phyloP scores from a whole-genome alignment of 805 yeast species.

The Scheffersomyces coipomensis region DNA sequence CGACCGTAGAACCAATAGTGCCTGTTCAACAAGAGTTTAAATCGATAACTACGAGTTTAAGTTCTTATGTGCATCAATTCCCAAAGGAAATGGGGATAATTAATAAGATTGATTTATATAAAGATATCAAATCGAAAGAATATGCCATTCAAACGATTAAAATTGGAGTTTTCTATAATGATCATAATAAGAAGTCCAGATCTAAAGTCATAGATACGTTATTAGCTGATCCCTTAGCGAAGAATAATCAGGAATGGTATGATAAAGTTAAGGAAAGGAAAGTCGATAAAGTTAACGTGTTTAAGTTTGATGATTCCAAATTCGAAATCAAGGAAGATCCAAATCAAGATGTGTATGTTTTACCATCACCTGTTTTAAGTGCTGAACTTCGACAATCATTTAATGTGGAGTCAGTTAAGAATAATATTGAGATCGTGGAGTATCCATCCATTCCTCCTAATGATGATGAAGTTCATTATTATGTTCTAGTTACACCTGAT shows the following conservation, averaged over 20 bases:
- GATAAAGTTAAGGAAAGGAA: constrained; percentile 19
- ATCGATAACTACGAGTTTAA: neutral
- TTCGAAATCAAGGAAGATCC: neutral
- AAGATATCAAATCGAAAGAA: constrained; percentile 1
- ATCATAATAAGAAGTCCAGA: constrained; percentile 12
- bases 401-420: neutral
- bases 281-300: constrained; percentile 15
- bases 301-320: constrained; percentile 9
- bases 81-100: constrained; percentile 6
- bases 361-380: constrained; percentile 9
- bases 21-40: too few relatives aligned
- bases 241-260: constrained; percentile 30
- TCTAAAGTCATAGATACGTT: constrained; percentile 35
- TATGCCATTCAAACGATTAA: constrained; percentile 13
- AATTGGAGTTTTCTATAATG: constrained; percentile 35
- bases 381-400: constrained; percentile 4
- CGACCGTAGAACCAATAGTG: too few relatives aligned
- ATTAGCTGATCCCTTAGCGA: constrained; percentile 41
- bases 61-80: constrained; percentile 1
- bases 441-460: neutral
- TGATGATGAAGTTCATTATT: constrained; percentile 12
- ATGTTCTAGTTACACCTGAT: constrained; percentile 19
- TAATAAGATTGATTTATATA: constrained; percentile 5
- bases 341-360: neutral
- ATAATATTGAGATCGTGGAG: neutral